Base-by-base conservation (phyloP, 257 asterid genomes). In the Plectranthus barbatus region DNA sequence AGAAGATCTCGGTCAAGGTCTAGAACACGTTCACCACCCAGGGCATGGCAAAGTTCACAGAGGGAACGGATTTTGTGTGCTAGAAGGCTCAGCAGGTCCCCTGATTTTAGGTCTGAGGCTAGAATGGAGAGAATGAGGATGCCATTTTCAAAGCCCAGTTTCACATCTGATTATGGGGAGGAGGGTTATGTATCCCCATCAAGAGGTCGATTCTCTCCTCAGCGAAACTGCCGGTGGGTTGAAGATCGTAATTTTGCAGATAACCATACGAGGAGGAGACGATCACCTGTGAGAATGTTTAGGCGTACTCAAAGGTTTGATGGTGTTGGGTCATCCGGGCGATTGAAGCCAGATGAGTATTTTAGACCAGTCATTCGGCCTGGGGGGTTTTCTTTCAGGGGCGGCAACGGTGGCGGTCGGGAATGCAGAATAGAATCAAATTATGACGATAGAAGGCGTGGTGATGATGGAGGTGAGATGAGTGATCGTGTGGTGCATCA, bases 21-120 rank as follows among this genome's bases (percentile, higher is more conserved):
- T 5, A 81, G 94, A 76, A 66, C 95, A 2, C 93, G 83, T n/a
- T 84, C 97, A 24, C 97, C 97, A 18, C 97, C 95, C 33, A 74
- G 75, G 64, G 60, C 67, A 6, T 91, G 95, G 96, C 84, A 37
- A n/a, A 9, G 72, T 23, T 61, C 84, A 12, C 83, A 75, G 6
- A 81, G 85, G 73, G 88, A 77, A 31, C 74, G 84, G 8, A 69
- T 70, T 55, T 14, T 74, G 21, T 72, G 74, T 60, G 45, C 57
- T 41, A 82, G 89, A 70, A 66, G 80, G 57, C 76, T 59, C 49
- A 79, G 80, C 66, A 74, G 89, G 71, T 86, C 96, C 37, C 95
- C 95, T 0, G 91, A 88, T 66, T 72, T 78, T 60, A 77, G 90
- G 80, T 31, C 87, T 1, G 87, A 86, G 48, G 60, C 67, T 15